These are phyloP conservation scores for Lactarius hengduanensis DNA, from an alignment of 768 basidiomycete genomes.

Conservation along the genomic window DNA sequence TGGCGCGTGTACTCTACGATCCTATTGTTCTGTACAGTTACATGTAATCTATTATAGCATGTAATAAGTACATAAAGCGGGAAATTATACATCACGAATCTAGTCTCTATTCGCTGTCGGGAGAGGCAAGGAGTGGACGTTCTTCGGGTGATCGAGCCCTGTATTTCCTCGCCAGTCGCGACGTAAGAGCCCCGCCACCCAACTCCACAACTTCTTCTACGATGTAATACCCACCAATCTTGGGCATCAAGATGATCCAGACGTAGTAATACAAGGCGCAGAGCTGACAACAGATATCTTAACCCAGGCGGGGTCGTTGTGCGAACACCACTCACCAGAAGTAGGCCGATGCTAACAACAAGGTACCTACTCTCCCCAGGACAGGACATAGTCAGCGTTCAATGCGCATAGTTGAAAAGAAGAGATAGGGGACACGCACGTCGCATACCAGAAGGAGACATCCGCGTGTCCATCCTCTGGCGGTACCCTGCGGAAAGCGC, in stretches of 20 bases:
- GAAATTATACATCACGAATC: background rate
- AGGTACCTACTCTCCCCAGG: slow-evolving; percentile 29
- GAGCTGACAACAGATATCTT: slow-evolving; percentile 13
- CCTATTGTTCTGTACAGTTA: background rate
- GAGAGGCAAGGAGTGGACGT: slow-evolving; percentile 28
- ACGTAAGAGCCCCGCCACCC: slow-evolving; percentile 23
- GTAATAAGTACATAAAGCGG: no score
- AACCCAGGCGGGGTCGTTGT: background rate
- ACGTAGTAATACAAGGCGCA: slow-evolving; percentile 36
- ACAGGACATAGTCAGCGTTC: slow-evolving; percentile 8
- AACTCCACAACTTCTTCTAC: slow-evolving; percentile 40
- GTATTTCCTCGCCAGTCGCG: slow-evolving; percentile 25
- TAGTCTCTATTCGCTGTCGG: slow-evolving; percentile 8
- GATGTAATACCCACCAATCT: slow-evolving; percentile 45
- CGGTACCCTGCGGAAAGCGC: slow-evolving; percentile 31
- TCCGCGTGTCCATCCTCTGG: slow-evolving; percentile 34
- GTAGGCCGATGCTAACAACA: slow-evolving; percentile 34
- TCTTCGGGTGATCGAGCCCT: background rate
- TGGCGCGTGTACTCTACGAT: background rate
- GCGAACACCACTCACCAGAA: slow-evolving; percentile 29
- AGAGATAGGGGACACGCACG: slow-evolving; percentile 22
- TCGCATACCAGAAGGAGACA: slow-evolving; percentile 37
- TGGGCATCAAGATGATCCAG: slow-evolving; percentile 47
- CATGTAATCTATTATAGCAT: slow-evolving; percentile 2
- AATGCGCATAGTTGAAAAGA: background rate